Conservation (phyloP, 1,139 yeast genomes). For the Candida pseudocylindracea region DNA sequence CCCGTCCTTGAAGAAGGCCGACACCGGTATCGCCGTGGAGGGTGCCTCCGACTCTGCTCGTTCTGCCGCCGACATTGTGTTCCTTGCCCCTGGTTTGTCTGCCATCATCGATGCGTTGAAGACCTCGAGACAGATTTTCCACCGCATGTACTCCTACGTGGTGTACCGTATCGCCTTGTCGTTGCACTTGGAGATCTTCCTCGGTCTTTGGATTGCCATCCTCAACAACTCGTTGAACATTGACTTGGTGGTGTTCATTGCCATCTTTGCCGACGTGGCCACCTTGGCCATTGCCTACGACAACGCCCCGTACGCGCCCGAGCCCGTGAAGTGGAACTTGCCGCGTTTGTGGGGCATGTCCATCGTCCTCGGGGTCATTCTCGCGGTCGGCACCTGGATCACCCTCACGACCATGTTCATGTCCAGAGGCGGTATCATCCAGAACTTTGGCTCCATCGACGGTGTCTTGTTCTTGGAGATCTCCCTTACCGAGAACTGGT, state of each 20-base stretch:
- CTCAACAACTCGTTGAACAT: slow-evolving; percentile 65
- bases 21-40: slow-evolving; percentile 93
- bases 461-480: slow-evolving; percentile 85
- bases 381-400: slow-evolving; percentile 85
- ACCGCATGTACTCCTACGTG: slow-evolving; percentile 93
- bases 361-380: slow-evolving; percentile 53
- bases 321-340: slow-evolving; percentile 97
- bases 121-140: slow-evolving; percentile 93
- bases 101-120: slow-evolving; percentile 86
- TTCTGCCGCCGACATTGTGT: slow-evolving; percentile 91
- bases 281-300: slow-evolving; percentile 90
- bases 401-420: slow-evolving; percentile 80
- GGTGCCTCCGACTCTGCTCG: slow-evolving; percentile 96
- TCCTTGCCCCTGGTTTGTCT: slow-evolving; percentile 91
- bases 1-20: slow-evolving; percentile 90
- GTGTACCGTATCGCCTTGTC: slow-evolving; percentile 92
- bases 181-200: slow-evolving; percentile 77
- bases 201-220: slow-evolving; percentile 89
- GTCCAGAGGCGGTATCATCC: slow-evolving; percentile 74
- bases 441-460: slow-evolving; percentile 83
- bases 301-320: slow-evolving; percentile 93
- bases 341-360: slow-evolving; percentile 98
- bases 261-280: slow-evolving; percentile 90
- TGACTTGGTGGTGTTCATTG: slow-evolving; percentile 82
- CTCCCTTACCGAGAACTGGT: slow-evolving; percentile 89